These are phyloP conservation scores for Microthlaspi erraticum DNA, from an alignment of 345 rosid species.

Conservation along the genomic window DNA sequence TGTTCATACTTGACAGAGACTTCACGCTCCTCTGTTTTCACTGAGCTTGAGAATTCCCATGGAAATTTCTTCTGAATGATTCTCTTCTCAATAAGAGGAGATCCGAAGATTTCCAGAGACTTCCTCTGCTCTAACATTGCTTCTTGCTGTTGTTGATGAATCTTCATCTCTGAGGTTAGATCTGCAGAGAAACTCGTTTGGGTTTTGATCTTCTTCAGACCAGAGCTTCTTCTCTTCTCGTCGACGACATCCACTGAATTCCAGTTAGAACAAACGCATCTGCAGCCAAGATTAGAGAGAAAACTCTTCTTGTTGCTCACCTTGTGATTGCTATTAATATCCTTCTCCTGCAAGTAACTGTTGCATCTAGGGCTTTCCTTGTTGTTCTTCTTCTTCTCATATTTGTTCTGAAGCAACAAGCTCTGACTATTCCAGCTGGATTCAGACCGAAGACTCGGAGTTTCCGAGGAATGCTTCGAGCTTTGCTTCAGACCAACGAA, in stretches of 20 bases:
- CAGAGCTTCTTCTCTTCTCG: conserved; percentile 43
- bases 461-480: conserved; percentile 40
- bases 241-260: conserved; percentile 59
- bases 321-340: conserved; percentile 17
- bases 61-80: conserved; percentile 56
- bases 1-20: conserved; percentile 30
- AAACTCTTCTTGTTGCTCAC: conserved; percentile 52
- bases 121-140: conserved; percentile 48
- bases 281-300: conserved; percentile 63
- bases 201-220: conserved; percentile 36
- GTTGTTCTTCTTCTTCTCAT: conserved; percentile 48
- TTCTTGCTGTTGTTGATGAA: conserved; percentile 32
- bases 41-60: conserved; percentile 48
- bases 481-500: conserved; percentile 17
- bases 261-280: conserved; percentile 61
- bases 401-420: conserved; percentile 64
- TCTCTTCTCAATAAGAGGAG: conserved; percentile 51
- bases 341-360: conserved; percentile 40
- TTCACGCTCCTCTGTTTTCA: conserved; percentile 45
- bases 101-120: conserved; percentile 69
- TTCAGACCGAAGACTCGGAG: conserved; percentile 49
- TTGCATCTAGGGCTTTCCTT: conserved; percentile 38
- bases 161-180: conserved; percentile 38
- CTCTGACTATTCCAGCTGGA: conserved; percentile 59
- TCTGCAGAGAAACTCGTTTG: conserved; percentile 47